These are phyloP conservation scores for Cladosporium cucumerinum DNA, from an alignment of 2,329 filamentous ascomycete genomes.

Conservation along the genomic window DNA sequence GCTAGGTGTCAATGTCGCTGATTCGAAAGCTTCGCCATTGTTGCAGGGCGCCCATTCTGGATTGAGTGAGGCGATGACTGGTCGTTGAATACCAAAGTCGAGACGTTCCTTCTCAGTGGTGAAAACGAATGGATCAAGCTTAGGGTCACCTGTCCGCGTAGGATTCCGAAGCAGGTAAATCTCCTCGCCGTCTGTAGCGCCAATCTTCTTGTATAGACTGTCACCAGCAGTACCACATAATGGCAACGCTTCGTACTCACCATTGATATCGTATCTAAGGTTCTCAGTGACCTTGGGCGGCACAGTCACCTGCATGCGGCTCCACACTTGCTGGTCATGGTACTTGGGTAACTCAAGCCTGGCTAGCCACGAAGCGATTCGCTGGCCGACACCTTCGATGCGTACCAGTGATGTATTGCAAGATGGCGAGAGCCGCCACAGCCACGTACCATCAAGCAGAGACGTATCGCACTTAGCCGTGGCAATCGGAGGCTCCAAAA, in stretches of 20 bases:
- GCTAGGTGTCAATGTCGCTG: not conserved
- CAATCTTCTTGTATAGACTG: constrained; percentile 50
- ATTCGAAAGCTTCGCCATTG: not conserved
- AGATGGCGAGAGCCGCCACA: constrained; percentile 44
- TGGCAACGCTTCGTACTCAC: constrained; percentile 50
- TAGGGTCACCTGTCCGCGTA: constrained; percentile 44
- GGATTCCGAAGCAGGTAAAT: constrained; percentile 61
- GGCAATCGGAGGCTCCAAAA: constrained; percentile 30
- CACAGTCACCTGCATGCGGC: constrained; percentile 41
- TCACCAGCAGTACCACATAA: constrained; percentile 57
- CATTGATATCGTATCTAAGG: constrained; percentile 40
- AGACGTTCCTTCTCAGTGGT: constrained; percentile 47
- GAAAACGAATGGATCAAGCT: constrained; percentile 57
- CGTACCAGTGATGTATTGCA: not conserved
- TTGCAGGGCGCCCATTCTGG: constrained; percentile 43
- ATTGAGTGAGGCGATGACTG: constrained; percentile 46
- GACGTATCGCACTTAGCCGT: constrained; percentile 17
- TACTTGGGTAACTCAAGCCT: constrained; percentile 38
- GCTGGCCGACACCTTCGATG: not conserved
- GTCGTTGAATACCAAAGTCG: constrained; percentile 46
- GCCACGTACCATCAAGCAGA: constrained; percentile 37
- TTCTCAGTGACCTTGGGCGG: constrained; percentile 23
- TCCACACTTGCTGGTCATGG: constrained; percentile 43
- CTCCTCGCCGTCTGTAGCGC: constrained; percentile 20
- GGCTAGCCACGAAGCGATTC: constrained; percentile 37